These are phyloP conservation scores for Barnettozyma sp. DNA, from an alignment of 805 yeast genomes.

Conservation along the genomic window DNA sequence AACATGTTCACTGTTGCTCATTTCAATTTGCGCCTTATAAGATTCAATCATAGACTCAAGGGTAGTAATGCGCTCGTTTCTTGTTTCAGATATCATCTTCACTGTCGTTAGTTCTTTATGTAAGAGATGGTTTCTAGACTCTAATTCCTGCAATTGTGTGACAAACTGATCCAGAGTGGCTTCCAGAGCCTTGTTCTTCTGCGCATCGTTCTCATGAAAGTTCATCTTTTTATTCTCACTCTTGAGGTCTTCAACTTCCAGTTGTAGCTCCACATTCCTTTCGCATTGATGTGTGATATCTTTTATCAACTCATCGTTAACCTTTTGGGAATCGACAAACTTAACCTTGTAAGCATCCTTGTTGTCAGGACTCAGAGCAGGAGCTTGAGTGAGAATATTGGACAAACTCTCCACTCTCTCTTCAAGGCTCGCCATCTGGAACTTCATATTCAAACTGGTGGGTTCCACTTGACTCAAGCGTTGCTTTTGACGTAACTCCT, in stretches of 20 bases:
- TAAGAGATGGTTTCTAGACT: slow-evolving; percentile 50
- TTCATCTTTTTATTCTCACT: slow-evolving; percentile 21
- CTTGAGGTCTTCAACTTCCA: slow-evolving; percentile 34
- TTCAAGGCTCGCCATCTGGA: slow-evolving; percentile 5
- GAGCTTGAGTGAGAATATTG: slow-evolving; percentile 11
- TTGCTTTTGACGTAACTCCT: neutral
- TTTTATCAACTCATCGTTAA: slow-evolving; percentile 16
- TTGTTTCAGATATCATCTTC: slow-evolving; percentile 48
- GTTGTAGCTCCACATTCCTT: slow-evolving; percentile 34
- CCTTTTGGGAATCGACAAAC: slow-evolving; percentile 16
- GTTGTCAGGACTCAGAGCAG: slow-evolving; percentile 6
- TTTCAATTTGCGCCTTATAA: slow-evolving; percentile 32
- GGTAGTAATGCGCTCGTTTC: slow-evolving; percentile 49
- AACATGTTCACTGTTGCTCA: slow-evolving; percentile 6
- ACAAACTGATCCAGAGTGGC: slow-evolving; percentile 50
- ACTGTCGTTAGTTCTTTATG: slow-evolving; percentile 49
- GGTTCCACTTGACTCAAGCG: neutral
- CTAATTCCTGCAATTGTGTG: slow-evolving; percentile 53
- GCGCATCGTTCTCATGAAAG: slow-evolving; percentile 27
- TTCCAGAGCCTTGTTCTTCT: slow-evolving; percentile 48
- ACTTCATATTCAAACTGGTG: too few relatives aligned
- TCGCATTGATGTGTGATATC: slow-evolving; percentile 25
- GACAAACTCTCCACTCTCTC: slow-evolving; percentile 15
- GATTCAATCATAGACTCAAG: slow-evolving; percentile 44
- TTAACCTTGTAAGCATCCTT: slow-evolving; percentile 4